Percentiles rank a stretch among this genome's conserved stretches.
phyloP scores from a whole-genome alignment of 192 early-diverging fungal species.

The Umbelopsis ramanniana region DNA sequence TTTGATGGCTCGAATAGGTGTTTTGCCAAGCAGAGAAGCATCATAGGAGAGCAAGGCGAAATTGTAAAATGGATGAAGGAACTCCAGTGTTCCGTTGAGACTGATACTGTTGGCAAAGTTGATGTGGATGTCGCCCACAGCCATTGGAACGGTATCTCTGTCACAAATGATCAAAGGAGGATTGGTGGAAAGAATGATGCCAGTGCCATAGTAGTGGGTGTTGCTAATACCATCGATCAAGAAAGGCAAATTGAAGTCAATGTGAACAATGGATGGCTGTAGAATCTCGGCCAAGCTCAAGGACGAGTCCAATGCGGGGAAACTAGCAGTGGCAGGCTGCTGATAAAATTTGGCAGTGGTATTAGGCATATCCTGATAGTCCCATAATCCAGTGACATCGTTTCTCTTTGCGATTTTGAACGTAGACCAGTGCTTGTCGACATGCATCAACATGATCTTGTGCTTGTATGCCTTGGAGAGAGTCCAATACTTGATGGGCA shows the following conservation, averaged over 20 bases:
- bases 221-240: conserved; percentile 72
- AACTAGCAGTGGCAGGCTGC: conserved; percentile 69
- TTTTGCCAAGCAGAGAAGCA: conserved; percentile 63
- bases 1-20: conserved; percentile 63
- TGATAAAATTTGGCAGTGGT: conserved; percentile 49
- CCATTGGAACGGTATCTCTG: conserved; percentile 80
- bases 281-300: conserved; percentile 67
- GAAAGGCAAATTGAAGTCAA: conserved; percentile 81
- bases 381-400: conserved; percentile 81
- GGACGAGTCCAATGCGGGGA: conserved; percentile 65
- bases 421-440: conserved; percentile 83
- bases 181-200: conserved; percentile 77
- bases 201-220: conserved; percentile 69
- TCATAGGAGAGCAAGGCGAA: conserved; percentile 86
- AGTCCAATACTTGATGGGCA: conserved; percentile 66
- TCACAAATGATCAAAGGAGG: conserved; percentile 81
- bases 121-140: conserved; percentile 74
- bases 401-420: conserved; percentile 80
- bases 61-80: conserved; percentile 89
- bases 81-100: conserved; percentile 80
- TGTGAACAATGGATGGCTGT: conserved; percentile 74
- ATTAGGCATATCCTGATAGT: conserved; percentile 65
- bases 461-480: conserved; percentile 80
- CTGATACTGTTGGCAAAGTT: conserved; percentile 83
- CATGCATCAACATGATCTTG: conserved; percentile 77